Base-by-base conservation (phyloP, 495 filamentous ascomycete species). In the Amphirosellinia nigrospora region DNA sequence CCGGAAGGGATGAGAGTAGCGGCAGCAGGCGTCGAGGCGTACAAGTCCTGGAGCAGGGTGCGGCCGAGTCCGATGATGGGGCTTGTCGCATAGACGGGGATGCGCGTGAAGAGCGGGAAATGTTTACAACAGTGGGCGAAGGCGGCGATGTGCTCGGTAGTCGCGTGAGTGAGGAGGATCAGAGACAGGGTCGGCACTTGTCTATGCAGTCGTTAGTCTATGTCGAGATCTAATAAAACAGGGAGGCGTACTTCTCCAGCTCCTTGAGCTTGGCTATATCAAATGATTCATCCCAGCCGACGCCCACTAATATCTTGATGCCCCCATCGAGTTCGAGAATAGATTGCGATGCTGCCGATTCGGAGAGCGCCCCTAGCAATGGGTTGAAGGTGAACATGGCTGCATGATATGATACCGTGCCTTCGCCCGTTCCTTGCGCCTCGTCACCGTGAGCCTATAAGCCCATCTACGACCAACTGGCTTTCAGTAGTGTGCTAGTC, bases 111-210 rank as follows among this genome's bases (percentile, higher is more conserved):
- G 50, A 91, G 87, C 64, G 96, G 94, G 73, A 97, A 91, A 79
- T 97, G 89, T 79, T 97, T 97, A 88, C 96, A 99, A 85, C 94
- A 97, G 78, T 99, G 94, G 52, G 92, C 96, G 74, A 92, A 97
- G 55, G 96, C 96, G 69, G 92, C 96, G 64, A 99, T 88, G 79
- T 98, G 96, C 38, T 91, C 86, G 28, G 92, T 87, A 3, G 94
- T 98, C 58, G 96, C 92, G 77, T 99, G 96, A 4, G 96, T 98
- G 69, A 99, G 87, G 39, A 99, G 93, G 75, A 99, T 92, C 65
- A 99, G 82, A 10, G 96, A 98, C 36, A 99, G 86, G 8, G 95
- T 97, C 9, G 94, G 90, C 16, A 94, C 87, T 80, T 95, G 93
- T 83, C 93, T 96, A 75, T 70, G 48, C 48, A 39, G 32, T 7